phyloP scores from a whole-genome alignment of 2,329 filamentous ascomycete species.

The Tolypocladium tropicale region DNA sequence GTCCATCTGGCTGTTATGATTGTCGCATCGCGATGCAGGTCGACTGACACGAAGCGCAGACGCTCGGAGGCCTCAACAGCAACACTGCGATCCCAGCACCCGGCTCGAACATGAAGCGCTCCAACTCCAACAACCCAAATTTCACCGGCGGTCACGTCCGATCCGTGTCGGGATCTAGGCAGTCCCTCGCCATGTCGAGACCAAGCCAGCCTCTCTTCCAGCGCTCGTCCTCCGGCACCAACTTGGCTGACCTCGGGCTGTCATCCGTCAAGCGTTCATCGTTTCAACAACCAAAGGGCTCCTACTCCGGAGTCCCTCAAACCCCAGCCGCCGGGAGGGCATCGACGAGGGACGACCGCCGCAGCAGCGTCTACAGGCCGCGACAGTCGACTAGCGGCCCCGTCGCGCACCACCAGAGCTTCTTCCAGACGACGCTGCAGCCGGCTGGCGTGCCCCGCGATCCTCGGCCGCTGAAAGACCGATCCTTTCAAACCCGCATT shows the following conservation, averaged over 20 bases:
- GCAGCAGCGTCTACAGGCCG: conserved; percentile 73
- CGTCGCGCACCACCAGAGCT: conserved; percentile 68
- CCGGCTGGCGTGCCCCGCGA: conserved; percentile 77
- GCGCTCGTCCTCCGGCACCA: conserved; percentile 72
- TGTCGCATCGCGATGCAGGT: conserved; percentile 8
- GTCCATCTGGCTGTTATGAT: neutral
- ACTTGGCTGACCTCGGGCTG: conserved; percentile 68
- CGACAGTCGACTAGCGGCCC: conserved; percentile 59
- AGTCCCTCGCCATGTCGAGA: conserved; percentile 74
- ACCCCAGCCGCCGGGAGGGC: conserved; percentile 46
- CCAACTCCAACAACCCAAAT: conserved; percentile 63
- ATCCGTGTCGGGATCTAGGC: conserved; percentile 71
- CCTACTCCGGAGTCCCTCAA: conserved; percentile 9
- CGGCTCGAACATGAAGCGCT: conserved; percentile 86
- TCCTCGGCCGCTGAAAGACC: conserved; percentile 75
- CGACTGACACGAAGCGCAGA: conserved; percentile 41
- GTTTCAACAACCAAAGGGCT: conserved; percentile 61
- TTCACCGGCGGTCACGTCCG: conserved; percentile 64
- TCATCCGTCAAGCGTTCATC: conserved; percentile 81
- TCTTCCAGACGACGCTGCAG: conserved; percentile 81
- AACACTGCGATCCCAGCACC: conserved; percentile 85
- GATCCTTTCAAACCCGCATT: conserved; percentile 69
- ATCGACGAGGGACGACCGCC: conserved; percentile 45
- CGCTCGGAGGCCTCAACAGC: conserved; percentile 72
- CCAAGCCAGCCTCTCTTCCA: conserved; percentile 83